Evolutionary conservation across 2,329 filamentous ascomycete species (phyloP), one percentile per base, ranked within the genome.

Genomic region (Fusarium xylarioides): DNA sequence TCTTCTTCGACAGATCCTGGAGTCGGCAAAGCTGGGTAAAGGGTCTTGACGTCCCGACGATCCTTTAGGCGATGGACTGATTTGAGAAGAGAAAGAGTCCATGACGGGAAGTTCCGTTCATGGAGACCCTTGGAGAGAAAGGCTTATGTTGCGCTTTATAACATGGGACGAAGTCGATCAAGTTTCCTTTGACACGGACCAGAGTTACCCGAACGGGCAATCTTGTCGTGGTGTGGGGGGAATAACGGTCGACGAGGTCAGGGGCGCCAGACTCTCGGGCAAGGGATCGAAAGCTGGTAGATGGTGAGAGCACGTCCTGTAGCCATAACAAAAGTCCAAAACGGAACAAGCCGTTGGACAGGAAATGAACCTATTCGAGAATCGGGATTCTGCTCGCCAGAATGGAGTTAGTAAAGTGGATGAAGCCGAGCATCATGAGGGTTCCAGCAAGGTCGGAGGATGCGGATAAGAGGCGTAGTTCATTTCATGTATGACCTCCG

Each of bases 191-290:
- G 63, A 68, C 71, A 72, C 74, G 76, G 76, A 63, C 68, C 66
- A 72, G 50, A 70, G 64, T 75, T 78, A 53, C 76, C 70, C 47
- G 66, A 78, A 78, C 26, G 44, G 68, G 76, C 68, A 78, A 78
- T 78, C 76, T 70, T 40, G 67, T 78, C 76, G 76, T 78, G 40
- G 67, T 44, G 76, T 77, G 74, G 76, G 71, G 60, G 57, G 46
- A 42, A 61, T 59, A 71, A 66, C 71, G 72, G 74, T 68, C 65
- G 54, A 62, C 66, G 68, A 56, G 52, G 46, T 72, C 66, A 60
- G 68, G 64, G 71, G 61, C 42, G 43, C 75, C 67, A 76, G 57
- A 62, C 67, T 61, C 54, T 75, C 60, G 70, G 71, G 68, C 63
- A 70, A 67, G 59, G 47, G 59, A 73, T 55, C 59, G 53, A 63